Evolutionary conservation across 2,329 filamentous ascomycete species (phyloP), one percentile per base, ranked within the genome.

Genomic region (Xylariaceae sp.): DNA sequence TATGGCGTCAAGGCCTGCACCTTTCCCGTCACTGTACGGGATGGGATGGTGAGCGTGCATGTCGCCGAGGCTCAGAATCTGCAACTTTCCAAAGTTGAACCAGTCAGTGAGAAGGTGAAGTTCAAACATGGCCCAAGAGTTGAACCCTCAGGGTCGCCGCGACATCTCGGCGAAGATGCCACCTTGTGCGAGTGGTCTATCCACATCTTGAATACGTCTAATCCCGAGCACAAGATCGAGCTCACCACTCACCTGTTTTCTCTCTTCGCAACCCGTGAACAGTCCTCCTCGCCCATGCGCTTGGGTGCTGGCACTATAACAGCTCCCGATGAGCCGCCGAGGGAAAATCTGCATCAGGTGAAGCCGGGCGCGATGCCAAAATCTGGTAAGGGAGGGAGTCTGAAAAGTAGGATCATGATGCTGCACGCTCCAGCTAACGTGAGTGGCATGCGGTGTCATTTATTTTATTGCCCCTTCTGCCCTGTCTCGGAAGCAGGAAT

Each of bases 131-230:
- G 64, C 32, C 64, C 65, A 21, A 64, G 62, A 45, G n/a, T 63
- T 46, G 56, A 63, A 37, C 29, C 59, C 16, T 52, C 50, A 20
- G 56, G 56, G 20, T 53, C 49, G 20, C 51, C 52, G 19, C 62
- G 50, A 20, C 76, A 73, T 60, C 70, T 78, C 6, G 69, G 69
- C 40, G 72, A 77, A 2, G 67, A 73, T 20, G 75, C 77, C 20
- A 76, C 75, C 14, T 60, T 79, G n/a, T 77, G 77, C 59, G 77
- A 78, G 48, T 79, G 77, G 77, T 77, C 75, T 53, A 74, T 74
- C 16, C 76, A 78, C 57, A 75, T 79, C 29, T 54, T 79, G 59
- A 75, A 75, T 43, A 78, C 76, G 2, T 67, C 74, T 2, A 71
- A 78, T 50, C 73, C 76, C 1, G 77, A 79, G 55, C 75, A 77